Evolutionary conservation across 371 early-diverging fungal species (phyloP).

Genomic region (Lichtheimia corymbifera): DNA sequence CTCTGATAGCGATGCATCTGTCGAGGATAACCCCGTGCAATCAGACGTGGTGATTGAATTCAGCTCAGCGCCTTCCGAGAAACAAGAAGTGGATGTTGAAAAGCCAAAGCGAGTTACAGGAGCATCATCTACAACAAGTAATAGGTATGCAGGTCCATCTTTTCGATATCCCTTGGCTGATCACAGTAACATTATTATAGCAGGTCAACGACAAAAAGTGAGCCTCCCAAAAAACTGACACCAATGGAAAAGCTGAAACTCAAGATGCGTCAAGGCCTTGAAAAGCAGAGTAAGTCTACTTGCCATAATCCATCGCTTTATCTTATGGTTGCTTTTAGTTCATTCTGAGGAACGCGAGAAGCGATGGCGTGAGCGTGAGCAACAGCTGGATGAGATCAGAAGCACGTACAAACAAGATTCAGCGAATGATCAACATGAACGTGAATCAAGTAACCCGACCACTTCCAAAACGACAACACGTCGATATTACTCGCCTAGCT

Average conservation of each 20-base stretch:
- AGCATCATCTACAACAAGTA: neutral
- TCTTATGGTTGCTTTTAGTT: conserved; percentile 19
- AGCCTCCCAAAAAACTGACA: conserved; percentile 36
- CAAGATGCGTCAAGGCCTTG: conserved; percentile 51
- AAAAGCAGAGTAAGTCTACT: conserved; percentile 40
- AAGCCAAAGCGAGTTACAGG: neutral
- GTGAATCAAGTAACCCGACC: conserved; percentile 2
- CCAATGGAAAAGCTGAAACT: conserved; percentile 53
- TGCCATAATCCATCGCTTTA: neutral
- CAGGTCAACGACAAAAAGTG: conserved; percentile 1
- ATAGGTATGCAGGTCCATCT: neutral
- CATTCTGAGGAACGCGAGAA: conserved; percentile 32
- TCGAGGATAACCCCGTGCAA: conserved; percentile 19
- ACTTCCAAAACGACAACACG: neutral
- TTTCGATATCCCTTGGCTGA: neutral
- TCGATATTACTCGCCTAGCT: conserved; percentile 18
- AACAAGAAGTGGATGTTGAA: conserved; percentile 4
- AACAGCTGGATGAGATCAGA: conserved; percentile 14
- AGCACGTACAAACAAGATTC: conserved; percentile 12
- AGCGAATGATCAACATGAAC: neutral
- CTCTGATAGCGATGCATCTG: conserved; percentile 33
- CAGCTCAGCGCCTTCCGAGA: conserved; percentile 17
- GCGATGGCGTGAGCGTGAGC: conserved; percentile 31
- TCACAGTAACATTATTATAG: conserved; percentile 1
- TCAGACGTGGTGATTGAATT: conserved; percentile 40